phyloP scores from a whole-genome alignment of 768 basidiomycete genomes.

The Leccinum rimulosum region DNA sequence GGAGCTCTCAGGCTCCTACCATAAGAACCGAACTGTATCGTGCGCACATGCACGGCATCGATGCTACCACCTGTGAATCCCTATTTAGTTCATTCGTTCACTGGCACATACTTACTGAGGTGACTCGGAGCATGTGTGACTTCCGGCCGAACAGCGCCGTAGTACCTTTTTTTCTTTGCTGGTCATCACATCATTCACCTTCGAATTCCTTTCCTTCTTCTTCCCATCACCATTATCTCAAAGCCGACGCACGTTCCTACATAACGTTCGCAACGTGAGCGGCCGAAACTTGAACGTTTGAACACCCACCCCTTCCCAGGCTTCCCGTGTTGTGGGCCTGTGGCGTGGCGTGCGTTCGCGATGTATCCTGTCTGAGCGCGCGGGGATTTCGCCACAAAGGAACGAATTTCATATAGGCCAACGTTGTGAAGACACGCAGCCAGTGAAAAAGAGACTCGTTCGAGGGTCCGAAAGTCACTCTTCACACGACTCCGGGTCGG shows the following conservation, averaged over 20 bases:
- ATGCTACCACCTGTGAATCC: background rate
- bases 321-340: background rate
- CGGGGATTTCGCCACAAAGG: background rate
- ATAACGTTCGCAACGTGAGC: background rate
- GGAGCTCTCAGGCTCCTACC: background rate
- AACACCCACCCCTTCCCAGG: background rate
- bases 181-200: background rate
- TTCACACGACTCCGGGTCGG: background rate
- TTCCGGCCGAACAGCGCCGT: background rate
- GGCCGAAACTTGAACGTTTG: too few relatives aligned
- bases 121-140: too few relatives aligned
- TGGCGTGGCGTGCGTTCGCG: background rate
- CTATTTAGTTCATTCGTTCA: background rate
- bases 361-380: background rate
- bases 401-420: background rate
- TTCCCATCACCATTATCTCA: background rate
- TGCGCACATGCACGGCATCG: background rate
- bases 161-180: slow-evolving; percentile 15
- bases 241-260: background rate
- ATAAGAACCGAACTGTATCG: background rate
- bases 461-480: background rate
- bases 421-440: background rate
- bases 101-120: too few relatives aligned
- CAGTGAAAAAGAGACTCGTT: background rate
- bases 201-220: background rate